Evolutionary conservation across 1,284 basidiomycete species (phyloP).

Genomic region (Bondarzewia mesenterica): DNA sequence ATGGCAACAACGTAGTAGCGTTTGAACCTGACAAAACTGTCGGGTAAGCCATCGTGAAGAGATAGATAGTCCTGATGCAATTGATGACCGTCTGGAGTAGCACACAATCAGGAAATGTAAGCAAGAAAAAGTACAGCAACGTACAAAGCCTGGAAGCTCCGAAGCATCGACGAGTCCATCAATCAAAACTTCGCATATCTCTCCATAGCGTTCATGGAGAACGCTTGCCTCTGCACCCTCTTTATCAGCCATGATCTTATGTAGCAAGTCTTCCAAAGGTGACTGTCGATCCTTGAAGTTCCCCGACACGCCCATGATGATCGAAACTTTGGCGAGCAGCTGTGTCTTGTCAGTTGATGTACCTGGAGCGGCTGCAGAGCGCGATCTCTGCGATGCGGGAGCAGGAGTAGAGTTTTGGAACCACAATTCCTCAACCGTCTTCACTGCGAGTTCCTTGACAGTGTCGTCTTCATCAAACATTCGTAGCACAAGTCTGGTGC

Average conservation of each 20-base stretch:
- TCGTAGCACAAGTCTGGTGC: slow-evolving; percentile 74
- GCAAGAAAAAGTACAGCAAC: slow-evolving; percentile 20
- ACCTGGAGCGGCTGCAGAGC: slow-evolving; percentile 17
- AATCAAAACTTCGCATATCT: slow-evolving; percentile 79
- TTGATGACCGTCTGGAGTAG: slow-evolving; percentile 62
- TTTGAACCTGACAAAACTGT: slow-evolving; percentile 73
- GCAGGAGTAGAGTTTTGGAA: slow-evolving; percentile 40
- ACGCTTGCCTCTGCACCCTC: slow-evolving; percentile 38
- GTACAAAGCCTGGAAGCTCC: slow-evolving; percentile 68
- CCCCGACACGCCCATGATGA: slow-evolving; percentile 81
- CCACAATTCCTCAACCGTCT: slow-evolving; percentile 86
- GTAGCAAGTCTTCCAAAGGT: slow-evolving; percentile 78
- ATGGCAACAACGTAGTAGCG: slow-evolving; percentile 78
- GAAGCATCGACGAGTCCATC: slow-evolving; percentile 83
- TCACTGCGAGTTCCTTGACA: slow-evolving; percentile 86
- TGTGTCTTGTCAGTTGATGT: slow-evolving; percentile 39
- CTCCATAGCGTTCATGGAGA: slow-evolving; percentile 58
- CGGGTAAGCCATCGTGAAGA: slow-evolving; percentile 77
- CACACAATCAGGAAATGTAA: slow-evolving; percentile 12
- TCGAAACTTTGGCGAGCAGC: slow-evolving; percentile 53
- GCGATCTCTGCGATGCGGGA: slow-evolving; percentile 27
- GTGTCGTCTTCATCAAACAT: slow-evolving; percentile 90
- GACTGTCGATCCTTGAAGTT: slow-evolving; percentile 78
- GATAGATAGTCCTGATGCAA: slow-evolving; percentile 77
- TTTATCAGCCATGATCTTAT: slow-evolving; percentile 67